Conservation (phyloP, 805 yeast genomes). For the Lipomyces japonicus region DNA sequence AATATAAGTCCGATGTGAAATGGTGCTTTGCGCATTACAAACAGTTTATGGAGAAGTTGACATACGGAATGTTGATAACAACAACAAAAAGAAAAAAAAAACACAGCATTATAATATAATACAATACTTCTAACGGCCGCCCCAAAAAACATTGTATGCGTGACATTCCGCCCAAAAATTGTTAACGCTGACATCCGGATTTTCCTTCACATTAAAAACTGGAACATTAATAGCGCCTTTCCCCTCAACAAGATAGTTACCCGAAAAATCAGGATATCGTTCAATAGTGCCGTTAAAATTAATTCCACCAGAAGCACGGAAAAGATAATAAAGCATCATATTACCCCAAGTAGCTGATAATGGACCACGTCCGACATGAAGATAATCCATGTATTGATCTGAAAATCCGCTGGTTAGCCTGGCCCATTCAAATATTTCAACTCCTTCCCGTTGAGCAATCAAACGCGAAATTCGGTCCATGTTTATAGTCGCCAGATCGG, state of each 20-base stretch:
- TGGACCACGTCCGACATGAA: conserved; percentile 16
- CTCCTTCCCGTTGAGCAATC: conserved; percentile 7
- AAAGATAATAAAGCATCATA: conserved; percentile 19
- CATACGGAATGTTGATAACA: neutral
- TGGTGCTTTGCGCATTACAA: no score
- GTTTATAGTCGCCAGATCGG: conserved; percentile 12
- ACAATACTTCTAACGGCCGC: conserved; percentile 19
- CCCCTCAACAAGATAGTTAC: conserved; percentile 11
- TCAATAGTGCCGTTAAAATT: conserved; percentile 9
- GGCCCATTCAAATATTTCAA: conserved; percentile 26
- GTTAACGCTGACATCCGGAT: conserved; percentile 6
- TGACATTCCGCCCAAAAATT: conserved; percentile 22
- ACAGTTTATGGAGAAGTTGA: no score
- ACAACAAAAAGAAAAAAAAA: no score
- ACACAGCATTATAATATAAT: no score
- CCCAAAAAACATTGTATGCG: conserved; percentile 15
- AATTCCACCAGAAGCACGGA: conserved; percentile 26
- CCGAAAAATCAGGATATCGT: conserved; percentile 11
- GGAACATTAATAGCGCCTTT: conserved; percentile 6
- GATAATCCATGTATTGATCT: conserved; percentile 17
- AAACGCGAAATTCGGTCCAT: conserved; percentile 24
- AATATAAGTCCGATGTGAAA: no score
- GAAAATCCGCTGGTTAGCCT: conserved; percentile 15
- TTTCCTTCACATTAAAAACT: neutral
- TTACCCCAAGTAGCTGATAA: conserved; percentile 14